phyloP scores from a whole-genome alignment of 169 alveolate genomes.

The Besnoitia besnoiti region DNA sequence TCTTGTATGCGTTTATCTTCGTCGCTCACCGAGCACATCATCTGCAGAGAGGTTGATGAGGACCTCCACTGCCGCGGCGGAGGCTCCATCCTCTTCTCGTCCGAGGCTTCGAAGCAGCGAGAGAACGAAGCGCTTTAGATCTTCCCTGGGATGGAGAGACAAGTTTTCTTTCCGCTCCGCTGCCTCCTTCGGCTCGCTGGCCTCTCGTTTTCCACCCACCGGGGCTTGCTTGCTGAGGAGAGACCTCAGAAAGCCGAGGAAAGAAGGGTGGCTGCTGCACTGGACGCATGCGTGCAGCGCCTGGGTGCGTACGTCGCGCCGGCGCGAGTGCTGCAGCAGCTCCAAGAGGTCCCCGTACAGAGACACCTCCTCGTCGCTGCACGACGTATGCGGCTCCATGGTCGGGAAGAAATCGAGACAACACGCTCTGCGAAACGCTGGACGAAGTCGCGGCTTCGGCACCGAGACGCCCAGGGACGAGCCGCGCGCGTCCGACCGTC shows the following conservation, averaged over 20 bases:
- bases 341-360: conserved; percentile 3
- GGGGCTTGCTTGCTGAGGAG: neutral
- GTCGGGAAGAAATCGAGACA: neutral
- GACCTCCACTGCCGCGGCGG: conserved; percentile 20
- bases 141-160: neutral
- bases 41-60: conserved; percentile 8
- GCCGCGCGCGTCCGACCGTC: no score
- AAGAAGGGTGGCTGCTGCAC: conserved; percentile 8
- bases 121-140: neutral
- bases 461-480: no score
- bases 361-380: neutral
- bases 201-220: neutral
- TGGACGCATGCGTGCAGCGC: conserved; percentile 31
- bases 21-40: conserved; percentile 9
- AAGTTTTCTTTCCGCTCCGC: neutral
- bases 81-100: conserved; percentile 1
- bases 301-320: neutral
- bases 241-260: neutral
- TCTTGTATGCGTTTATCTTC: neutral
- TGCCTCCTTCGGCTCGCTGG: neutral
- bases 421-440: neutral
- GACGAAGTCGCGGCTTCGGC: no score
- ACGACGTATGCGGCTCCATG: neutral
- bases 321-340: neutral
- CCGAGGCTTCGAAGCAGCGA: neutral